phyloP scores from a whole-genome alignment of 148 eudicot genomes.

The Chenopodium quinoa region DNA sequence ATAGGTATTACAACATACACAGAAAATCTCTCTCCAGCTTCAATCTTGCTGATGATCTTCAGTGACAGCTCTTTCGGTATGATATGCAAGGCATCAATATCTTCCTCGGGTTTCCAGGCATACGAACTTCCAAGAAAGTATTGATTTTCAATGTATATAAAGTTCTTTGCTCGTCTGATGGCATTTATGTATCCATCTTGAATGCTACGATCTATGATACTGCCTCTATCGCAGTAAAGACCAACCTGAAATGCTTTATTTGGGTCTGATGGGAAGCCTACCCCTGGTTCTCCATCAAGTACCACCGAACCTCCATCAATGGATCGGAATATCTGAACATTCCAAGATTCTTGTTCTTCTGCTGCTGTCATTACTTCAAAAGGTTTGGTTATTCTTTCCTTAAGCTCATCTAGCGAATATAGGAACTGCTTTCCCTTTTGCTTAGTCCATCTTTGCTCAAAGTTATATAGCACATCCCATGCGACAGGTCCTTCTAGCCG shows the following conservation, averaged over 20 bases:
- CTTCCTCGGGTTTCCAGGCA: conserved; percentile 51
- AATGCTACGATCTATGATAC: conserved; percentile 61
- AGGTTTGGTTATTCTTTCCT: conserved; percentile 35
- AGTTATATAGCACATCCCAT: conserved; percentile 84
- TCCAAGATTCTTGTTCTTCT: conserved; percentile 61
- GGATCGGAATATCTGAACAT: conserved; percentile 80
- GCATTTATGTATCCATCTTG: conserved; percentile 83
- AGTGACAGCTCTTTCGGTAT: conserved; percentile 78
- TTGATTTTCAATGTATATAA: conserved; percentile 85
- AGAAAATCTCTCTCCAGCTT: conserved; percentile 61
- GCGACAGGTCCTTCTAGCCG: conserved; percentile 78
- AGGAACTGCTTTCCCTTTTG: conserved; percentile 49
- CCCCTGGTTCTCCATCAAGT: conserved; percentile 16
- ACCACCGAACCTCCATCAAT: conserved; percentile 72
- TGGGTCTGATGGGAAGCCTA: conserved; percentile 42
- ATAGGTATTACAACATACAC: conserved; percentile 82
- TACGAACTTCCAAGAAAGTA: conserved; percentile 82
- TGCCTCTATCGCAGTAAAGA: conserved; percentile 56
- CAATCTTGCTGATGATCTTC: conserved; percentile 68
- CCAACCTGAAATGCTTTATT: conserved; percentile 41
- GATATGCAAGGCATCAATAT: conserved; percentile 66
- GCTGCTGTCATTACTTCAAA: conserved; percentile 23
- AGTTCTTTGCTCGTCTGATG: conserved; percentile 66
- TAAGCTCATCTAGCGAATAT: conserved; percentile 37
- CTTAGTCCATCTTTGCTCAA: conserved; percentile 80